Evolutionary conservation across 345 rosid species (phyloP).

Genomic region (Gossypium turneri): DNA sequence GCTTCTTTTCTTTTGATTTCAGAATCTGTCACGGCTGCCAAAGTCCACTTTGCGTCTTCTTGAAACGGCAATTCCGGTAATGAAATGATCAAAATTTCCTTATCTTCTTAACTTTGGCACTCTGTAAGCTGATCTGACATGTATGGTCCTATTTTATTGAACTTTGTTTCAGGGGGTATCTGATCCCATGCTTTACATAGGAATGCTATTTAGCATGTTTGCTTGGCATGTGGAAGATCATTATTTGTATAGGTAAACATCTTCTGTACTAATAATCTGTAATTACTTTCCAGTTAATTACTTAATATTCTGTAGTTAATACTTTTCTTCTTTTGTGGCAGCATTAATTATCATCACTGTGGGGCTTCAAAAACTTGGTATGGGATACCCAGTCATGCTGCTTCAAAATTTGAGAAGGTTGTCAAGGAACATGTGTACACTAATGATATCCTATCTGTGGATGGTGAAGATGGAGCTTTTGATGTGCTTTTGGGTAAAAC

Average conservation of each 20-base stretch:
- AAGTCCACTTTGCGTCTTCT: slow-evolving; percentile 88
- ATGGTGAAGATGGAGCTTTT: slow-evolving; percentile 97
- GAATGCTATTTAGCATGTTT: slow-evolving; percentile 98
- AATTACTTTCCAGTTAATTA: not conserved
- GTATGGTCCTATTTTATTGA: slow-evolving; percentile 9
- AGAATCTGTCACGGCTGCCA: slow-evolving; percentile 38
- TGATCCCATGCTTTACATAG: slow-evolving; percentile 99
- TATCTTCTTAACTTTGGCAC: not conserved
- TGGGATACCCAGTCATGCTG: slow-evolving; percentile 92
- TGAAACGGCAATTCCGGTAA: slow-evolving; percentile 82
- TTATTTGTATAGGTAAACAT: slow-evolving; percentile 78
- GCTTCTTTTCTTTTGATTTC: not conserved
- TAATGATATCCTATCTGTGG: slow-evolving; percentile 60
- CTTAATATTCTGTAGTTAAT: slow-evolving; percentile 5
- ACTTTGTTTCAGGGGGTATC: slow-evolving; percentile 83
- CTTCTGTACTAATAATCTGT: not conserved
- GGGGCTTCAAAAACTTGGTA: slow-evolving; percentile 99
- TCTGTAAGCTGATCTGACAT: slow-evolving; percentile 1
- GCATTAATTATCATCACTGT: slow-evolving; percentile 97
- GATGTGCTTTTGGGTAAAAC: slow-evolving; percentile 97
- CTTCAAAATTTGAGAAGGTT: slow-evolving; percentile 85
- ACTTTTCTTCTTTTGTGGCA: slow-evolving; percentile 29
- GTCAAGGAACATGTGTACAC: slow-evolving; percentile 81
- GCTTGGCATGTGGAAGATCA: slow-evolving; percentile 99
- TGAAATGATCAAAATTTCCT: not conserved